Base-by-base conservation (phyloP, 805 yeast genomes). In the Saccharomycopsis fermentans region DNA sequence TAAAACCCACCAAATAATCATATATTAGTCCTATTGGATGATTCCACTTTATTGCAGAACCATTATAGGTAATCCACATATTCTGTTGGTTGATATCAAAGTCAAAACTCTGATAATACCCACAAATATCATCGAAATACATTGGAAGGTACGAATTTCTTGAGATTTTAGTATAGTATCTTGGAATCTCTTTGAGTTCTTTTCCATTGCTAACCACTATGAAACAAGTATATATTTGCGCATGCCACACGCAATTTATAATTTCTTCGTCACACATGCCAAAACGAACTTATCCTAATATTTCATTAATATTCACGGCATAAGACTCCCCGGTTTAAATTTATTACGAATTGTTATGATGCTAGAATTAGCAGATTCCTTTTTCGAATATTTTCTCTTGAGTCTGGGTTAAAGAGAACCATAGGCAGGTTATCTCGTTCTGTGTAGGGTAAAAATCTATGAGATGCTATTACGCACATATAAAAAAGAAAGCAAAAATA, bases 41-140 rank as follows among this genome's bases (percentile, higher is more conserved):
- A 63, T 86, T 81, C 96, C 97, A 90, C 55, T 78, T 76, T 34
- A 90, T 62, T 0, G 94, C 90, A 1, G 76, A 81, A 4, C 72
- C 77, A 35, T 83, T 84, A 66, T 74, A 78, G 62, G 82, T 89
- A 37, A 89, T 74, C 96, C 96, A 90, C 71, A 83, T 74, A 1
- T 68, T 67, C 26, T 32, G 39, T 24, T 32, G 16, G 6, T 39
- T 27, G 14, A 58, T 47, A 8, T 40, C 52, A 4, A 50, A 16
- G 12, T 34, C 26, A 9, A 26, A 19, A 8, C 11, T 27, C 3
- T 24, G 29, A 26, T 16, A 36, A 26, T 36, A 21, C 8, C 29
- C 36, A 14, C 24, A 9, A 26, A 29, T 68, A 8, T 63, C 62
- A 0, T 71, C 68, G 55, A 76, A 71, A 55, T 74, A 70, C 2